A percentile compares a stretch with the other conserved stretches of the same genome.
phyloP scores from a whole-genome alignment of 208 protist genomes.

The Leishmania aethiopica region DNA sequence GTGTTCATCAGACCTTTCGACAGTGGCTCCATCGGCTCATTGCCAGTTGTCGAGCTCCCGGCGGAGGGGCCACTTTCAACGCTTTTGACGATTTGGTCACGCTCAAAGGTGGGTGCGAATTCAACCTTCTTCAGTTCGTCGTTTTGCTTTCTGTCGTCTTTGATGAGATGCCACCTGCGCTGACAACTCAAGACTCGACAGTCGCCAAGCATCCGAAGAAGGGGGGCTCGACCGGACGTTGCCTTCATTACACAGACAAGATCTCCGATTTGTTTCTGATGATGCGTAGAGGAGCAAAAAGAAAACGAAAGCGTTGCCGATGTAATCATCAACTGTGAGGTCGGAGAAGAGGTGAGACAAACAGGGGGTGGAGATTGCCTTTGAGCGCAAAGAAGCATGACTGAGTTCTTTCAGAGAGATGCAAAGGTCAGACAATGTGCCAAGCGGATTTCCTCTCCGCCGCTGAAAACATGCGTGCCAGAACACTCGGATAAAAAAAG shows the following conservation, averaged over 20 bases:
- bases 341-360: neutral
- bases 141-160: slow-evolving; percentile 22
- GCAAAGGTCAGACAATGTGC: neutral
- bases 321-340: neutral
- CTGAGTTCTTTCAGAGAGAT: neutral
- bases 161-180: slow-evolving; percentile 15
- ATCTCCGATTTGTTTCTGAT: neutral
- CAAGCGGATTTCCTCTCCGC: neutral
- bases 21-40: slow-evolving; percentile 45
- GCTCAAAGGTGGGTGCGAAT: slow-evolving; percentile 30
- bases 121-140: slow-evolving; percentile 27
- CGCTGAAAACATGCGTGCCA: neutral
- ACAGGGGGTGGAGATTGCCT: neutral
- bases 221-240: neutral
- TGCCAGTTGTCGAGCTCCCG: neutral
- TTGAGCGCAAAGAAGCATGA: neutral
- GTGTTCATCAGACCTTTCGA: slow-evolving; percentile 65
- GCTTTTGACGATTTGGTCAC: neutral
- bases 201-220: neutral
- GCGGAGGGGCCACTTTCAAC: neutral
- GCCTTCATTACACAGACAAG: neutral
- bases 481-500: no score
- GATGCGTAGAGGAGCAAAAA: neutral
- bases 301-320: neutral
- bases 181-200: neutral